Conservation (phyloP, 1,284 basidiomycete species). For the Boletus chippewaensis region DNA sequence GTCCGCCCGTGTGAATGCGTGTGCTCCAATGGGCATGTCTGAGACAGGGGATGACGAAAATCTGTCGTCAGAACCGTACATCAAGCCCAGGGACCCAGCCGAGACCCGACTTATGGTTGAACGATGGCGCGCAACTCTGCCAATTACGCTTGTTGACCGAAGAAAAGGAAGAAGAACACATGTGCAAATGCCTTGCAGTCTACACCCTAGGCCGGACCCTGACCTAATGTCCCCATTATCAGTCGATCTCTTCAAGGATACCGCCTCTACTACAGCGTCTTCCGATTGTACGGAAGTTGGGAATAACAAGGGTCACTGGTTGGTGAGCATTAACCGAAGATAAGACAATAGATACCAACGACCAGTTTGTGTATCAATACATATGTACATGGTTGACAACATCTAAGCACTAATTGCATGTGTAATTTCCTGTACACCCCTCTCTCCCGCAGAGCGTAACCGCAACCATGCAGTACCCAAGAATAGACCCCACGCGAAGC, state of each 20-base stretch:
- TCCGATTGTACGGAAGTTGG: conserved; percentile 32
- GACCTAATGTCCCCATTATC: conserved; percentile 21
- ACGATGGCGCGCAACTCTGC: conserved; percentile 27
- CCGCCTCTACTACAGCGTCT: conserved; percentile 26
- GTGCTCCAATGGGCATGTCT: conserved; percentile 15
- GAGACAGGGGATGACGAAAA: conserved; percentile 19
- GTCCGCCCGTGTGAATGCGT: conserved; percentile 19
- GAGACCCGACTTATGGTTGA: conserved; percentile 31
- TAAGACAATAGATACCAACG: conserved; percentile 4
- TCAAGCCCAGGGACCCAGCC: conserved; percentile 22
- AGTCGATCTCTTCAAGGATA: conserved; percentile 25
- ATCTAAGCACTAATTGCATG: neutral
- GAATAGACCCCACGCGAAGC: conserved; percentile 61
- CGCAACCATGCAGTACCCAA: conserved; percentile 54
- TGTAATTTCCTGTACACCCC: conserved; percentile 18
- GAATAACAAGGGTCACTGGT: conserved; percentile 29
- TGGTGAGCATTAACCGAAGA: conserved; percentile 27
- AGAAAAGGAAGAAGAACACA: conserved; percentile 15
- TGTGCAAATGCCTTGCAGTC: conserved; percentile 4
- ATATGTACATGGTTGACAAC: neutral
- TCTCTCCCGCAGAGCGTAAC: conserved; percentile 40
- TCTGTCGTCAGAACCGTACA: conserved; percentile 12
- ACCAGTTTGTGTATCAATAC: neutral
- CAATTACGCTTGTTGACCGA: conserved; percentile 9
- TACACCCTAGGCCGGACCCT: conserved; percentile 6